A percentile compares a stretch with the other conserved stretches of the same genome.
Conservation (phyloP, 2,329 filamentous ascomycete species). For the Blumeria graminis region DNA sequence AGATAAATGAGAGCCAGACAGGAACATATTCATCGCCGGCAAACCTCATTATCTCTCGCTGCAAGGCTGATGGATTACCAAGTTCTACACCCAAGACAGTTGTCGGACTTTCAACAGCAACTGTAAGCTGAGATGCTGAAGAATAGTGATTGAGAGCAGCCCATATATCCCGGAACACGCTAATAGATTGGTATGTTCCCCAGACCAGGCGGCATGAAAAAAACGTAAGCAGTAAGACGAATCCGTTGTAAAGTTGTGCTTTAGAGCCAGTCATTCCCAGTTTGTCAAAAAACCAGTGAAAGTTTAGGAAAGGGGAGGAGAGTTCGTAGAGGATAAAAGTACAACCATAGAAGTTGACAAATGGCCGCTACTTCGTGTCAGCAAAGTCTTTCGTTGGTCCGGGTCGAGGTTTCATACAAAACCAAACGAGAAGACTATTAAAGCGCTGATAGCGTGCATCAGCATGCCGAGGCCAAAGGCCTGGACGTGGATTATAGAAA, state of each 20-base stretch:
- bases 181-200: conserved; percentile 47
- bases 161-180: conserved; percentile 49
- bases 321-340: conserved; percentile 76
- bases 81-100: not conserved
- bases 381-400: not conserved
- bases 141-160: conserved; percentile 25
- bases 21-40: conserved; percentile 32
- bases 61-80: conserved; percentile 9
- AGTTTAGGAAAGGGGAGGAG: conserved; percentile 62
- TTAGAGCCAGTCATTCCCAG: conserved; percentile 52
- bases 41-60: conserved; percentile 23
- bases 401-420: conserved; percentile 34
- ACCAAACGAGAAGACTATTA: conserved; percentile 52
- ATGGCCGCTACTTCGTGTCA: conserved; percentile 36
- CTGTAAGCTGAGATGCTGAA: not conserved
- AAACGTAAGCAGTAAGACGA: conserved; percentile 47
- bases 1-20: conserved; percentile 42
- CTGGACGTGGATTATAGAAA: conserved; percentile 41
- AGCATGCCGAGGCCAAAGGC: conserved; percentile 37
- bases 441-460: conserved; percentile 50
- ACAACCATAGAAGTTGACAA: conserved; percentile 60
- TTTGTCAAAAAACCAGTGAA: conserved; percentile 87
- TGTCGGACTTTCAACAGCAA: not conserved
- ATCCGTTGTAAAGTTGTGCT: conserved; percentile 54
- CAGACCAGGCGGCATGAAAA: conserved; percentile 56